Evolutionary conservation across 1,284 basidiomycete species (phyloP).

Genomic region (Apiotrichum laibachii): DNA sequence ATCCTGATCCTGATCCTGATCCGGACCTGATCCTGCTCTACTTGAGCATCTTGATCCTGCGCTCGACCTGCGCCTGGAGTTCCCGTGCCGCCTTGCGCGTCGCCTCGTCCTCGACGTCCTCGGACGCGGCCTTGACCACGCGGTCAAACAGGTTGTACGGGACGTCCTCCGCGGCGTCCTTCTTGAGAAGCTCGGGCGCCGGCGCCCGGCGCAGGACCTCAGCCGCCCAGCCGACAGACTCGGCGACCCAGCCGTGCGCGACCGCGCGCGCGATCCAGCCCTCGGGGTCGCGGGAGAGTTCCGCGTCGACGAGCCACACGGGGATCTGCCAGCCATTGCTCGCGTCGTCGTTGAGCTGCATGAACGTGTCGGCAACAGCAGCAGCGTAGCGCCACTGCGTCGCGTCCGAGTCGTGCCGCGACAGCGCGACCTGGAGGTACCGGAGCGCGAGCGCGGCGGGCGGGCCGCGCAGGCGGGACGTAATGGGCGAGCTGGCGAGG

Average conservation of each 20-base stretch:
- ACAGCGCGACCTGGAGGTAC: conserved; percentile 75
- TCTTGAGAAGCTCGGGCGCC: conserved; percentile 59
- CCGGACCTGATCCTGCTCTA: conserved; percentile 23
- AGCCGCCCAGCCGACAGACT: conserved; percentile 70
- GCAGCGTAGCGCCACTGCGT: conserved; percentile 73
- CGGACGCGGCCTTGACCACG: conserved; percentile 67
- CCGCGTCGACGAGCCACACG: conserved; percentile 70
- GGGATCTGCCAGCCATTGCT: conserved; percentile 57
- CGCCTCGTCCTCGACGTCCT: conserved; percentile 47
- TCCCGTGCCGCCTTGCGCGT: conserved; percentile 8
- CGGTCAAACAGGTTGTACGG: conserved; percentile 86
- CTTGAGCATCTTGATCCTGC: conserved; percentile 27
- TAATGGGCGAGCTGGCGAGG: conserved; percentile 70
- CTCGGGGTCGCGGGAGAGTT: conserved; percentile 40
- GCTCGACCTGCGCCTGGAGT: conserved; percentile 29
- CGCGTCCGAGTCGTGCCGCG: conserved; percentile 70
- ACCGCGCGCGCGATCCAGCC: conserved; percentile 50
- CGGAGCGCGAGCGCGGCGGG: conserved; percentile 79
- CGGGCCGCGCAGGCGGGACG: conserved; percentile 77
- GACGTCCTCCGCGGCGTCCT: conserved; percentile 64
- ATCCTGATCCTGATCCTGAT: conserved; percentile 23
- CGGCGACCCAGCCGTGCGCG: conserved; percentile 72
- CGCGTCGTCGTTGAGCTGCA: conserved; percentile 61
- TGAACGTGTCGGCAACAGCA: conserved; percentile 69
- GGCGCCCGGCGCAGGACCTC: conserved; percentile 66